A percentile compares a stretch with the other conserved stretches of the same genome.
Conservation (phyloP, 768 basidiomycete species). For the Fistulinella prunicolor region DNA sequence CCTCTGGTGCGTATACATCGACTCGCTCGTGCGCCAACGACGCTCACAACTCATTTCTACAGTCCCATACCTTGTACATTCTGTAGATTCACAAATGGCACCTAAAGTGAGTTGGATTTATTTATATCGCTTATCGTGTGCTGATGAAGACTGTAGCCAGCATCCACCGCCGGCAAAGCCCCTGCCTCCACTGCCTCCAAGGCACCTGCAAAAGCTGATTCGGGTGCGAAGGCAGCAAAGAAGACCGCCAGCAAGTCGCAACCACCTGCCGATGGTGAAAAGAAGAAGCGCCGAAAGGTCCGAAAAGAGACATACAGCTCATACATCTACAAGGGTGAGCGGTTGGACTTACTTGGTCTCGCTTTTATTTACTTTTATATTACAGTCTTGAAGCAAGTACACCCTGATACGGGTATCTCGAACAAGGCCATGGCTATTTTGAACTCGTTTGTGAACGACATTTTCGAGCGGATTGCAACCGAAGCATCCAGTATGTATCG, state of each 20-base stretch:
- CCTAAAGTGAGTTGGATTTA: slow-evolving; percentile 32
- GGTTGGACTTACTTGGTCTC: not conserved
- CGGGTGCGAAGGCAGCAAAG: slow-evolving; percentile 53
- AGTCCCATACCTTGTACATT: slow-evolving; percentile 32
- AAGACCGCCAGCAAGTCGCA: slow-evolving; percentile 58
- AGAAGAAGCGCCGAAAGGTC: slow-evolving; percentile 78
- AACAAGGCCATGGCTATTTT: slow-evolving; percentile 86
- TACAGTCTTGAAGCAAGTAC: slow-evolving; percentile 83
- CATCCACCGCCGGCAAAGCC: slow-evolving; percentile 38
- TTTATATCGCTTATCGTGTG: slow-evolving; percentile 8
- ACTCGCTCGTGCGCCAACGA: slow-evolving; percentile 3
- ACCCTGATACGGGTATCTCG: slow-evolving; percentile 92
- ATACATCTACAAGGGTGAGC: slow-evolving; percentile 78
- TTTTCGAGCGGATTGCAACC: slow-evolving; percentile 76
- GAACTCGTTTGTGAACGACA: slow-evolving; percentile 83
- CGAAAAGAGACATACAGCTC: slow-evolving; percentile 83
- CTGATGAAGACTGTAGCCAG: slow-evolving; percentile 34
- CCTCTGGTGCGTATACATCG: slow-evolving; percentile 22
- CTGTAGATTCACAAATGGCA: slow-evolving; percentile 34
- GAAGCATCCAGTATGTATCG: slow-evolving; percentile 61
- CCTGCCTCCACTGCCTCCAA: slow-evolving; percentile 56
- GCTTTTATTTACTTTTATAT: not conserved
- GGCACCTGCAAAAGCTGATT: slow-evolving; percentile 47
- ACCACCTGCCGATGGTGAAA: slow-evolving; percentile 55
- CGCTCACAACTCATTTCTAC: slow-evolving; percentile 10